Conservation (phyloP, 331 rosid species). For the Malus hybrid region DNA sequence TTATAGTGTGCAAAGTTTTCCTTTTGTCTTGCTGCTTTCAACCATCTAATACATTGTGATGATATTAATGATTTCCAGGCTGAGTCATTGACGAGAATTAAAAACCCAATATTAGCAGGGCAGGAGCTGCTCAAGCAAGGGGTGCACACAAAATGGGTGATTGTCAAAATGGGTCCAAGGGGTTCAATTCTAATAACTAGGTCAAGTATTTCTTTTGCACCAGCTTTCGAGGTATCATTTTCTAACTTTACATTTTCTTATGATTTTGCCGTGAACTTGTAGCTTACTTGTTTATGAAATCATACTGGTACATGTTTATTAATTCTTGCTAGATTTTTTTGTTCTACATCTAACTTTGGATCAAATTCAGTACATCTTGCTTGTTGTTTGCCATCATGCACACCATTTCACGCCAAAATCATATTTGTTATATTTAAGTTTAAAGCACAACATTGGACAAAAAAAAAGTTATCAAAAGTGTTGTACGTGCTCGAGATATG, state of each 20-base stretch:
- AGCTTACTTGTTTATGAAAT: not conserved
- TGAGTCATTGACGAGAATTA: constrained; percentile 77
- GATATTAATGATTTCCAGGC: constrained; percentile 50
- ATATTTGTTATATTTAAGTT: not conserved
- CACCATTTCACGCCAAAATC: not conserved
- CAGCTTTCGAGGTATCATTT: constrained; percentile 68
- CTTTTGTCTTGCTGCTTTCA: constrained; percentile 1
- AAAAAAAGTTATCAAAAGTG: not conserved
- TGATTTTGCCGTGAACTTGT: not conserved
- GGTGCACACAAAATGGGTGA: constrained; percentile 87
- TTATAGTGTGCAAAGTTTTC: not conserved
- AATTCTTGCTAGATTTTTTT: not conserved
- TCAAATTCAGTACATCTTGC: not conserved
- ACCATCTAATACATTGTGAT: constrained; percentile 1
- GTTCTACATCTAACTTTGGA: not conserved
- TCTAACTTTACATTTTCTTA: not conserved
- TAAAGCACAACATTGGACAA: not conserved
- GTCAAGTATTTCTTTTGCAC: constrained; percentile 63
- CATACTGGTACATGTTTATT: not conserved
- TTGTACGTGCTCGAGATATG: not conserved
- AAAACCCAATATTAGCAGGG: constrained; percentile 80
- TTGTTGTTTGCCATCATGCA: constrained; percentile 7
- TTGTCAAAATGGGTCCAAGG: constrained; percentile 78
- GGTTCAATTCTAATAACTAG: constrained; percentile 75
- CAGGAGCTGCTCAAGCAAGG: constrained; percentile 76